Percentiles rank a stretch among this genome's conserved stretches.
Conservation (phyloP, 352 stramenopile species). For the Blastocystis sp. region DNA sequence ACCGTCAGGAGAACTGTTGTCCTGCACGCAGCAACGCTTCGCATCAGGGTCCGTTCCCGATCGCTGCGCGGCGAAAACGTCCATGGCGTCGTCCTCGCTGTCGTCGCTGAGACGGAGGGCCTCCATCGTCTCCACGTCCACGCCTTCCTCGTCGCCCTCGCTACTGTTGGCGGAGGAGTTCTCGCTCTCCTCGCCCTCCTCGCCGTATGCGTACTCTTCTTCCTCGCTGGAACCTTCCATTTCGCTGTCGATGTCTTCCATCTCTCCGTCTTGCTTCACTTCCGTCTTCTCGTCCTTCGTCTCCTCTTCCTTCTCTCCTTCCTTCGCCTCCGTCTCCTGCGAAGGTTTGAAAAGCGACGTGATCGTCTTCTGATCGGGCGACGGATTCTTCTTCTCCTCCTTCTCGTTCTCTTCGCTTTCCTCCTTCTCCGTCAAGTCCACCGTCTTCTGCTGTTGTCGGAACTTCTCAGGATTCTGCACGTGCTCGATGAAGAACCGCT, state of each 20-base stretch:
- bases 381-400: background rate
- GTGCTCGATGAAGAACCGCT: background rate
- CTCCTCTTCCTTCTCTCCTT: background rate
- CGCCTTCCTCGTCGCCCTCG: background rate
- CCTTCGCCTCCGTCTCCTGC: background rate
- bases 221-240: background rate
- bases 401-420: background rate
- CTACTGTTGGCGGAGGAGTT: background rate
- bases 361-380: background rate
- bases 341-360: conserved; percentile 14
- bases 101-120: too few species aligned
- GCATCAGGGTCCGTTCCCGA: too few species aligned
- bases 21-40: background rate
- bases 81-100: too few species aligned
- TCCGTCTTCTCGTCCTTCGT: background rate
- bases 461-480: background rate
- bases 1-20: too few species aligned
- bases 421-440: background rate
- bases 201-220: background rate
- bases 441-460: background rate
- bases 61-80: too few species aligned
- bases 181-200: background rate
- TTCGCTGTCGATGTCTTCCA: background rate
- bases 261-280: background rate
- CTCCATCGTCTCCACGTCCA: too few species aligned